Conservation (phyloP, 129 eudicot species). For the Helianthus annuus region DNA sequence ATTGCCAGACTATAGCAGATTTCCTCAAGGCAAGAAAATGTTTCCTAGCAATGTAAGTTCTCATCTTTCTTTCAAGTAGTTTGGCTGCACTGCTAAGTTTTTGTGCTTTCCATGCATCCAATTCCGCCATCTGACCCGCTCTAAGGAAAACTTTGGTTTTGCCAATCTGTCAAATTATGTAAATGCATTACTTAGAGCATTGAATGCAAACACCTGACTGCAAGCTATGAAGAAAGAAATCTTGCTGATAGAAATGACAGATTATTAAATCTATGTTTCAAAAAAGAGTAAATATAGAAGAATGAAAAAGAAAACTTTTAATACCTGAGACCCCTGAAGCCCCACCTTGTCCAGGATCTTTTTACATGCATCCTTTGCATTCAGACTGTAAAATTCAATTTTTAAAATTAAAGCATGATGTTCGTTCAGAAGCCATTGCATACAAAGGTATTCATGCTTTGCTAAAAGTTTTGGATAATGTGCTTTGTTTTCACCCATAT, state of each 20-base stretch:
- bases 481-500: background rate
- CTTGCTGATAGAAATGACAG: background rate
- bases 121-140: conserved; percentile 99
- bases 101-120: conserved; percentile 78
- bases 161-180: conserved; percentile 63
- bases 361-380: conserved; percentile 71
- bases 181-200: conserved; percentile 17
- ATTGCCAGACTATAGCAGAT: conserved; percentile 68
- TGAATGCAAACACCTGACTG: conserved; percentile 17
- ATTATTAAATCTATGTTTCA: conserved; percentile 19
- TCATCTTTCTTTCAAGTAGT: conserved; percentile 63
- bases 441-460: background rate
- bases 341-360: conserved; percentile 75
- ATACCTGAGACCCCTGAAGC: conserved; percentile 84
- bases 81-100: conserved; percentile 75
- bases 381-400: conserved; percentile 39
- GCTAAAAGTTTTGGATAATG: conserved; percentile 6
- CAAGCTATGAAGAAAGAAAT: conserved; percentile 9
- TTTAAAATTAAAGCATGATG: background rate
- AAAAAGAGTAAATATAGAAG: background rate
- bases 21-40: conserved; percentile 60
- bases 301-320: background rate
- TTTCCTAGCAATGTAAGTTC: conserved; percentile 70
- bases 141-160: conserved; percentile 89
- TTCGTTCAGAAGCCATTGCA: conserved; percentile 15